Evolutionary conservation across 805 yeast genomes (phyloP).

Genomic region (Tetrapisispora arboricola): DNA sequence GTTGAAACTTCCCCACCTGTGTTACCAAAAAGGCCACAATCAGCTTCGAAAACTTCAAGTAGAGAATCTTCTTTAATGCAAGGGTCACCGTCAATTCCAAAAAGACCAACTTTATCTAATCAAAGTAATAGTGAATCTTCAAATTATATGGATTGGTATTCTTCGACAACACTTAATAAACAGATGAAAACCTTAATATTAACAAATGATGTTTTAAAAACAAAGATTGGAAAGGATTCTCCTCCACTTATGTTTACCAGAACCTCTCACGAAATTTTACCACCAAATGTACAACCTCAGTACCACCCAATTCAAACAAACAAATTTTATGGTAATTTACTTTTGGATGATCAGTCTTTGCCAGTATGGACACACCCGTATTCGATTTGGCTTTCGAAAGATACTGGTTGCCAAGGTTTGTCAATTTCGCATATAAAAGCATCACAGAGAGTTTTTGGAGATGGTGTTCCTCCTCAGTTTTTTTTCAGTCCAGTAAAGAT

Average conservation of each 20-base stretch:
- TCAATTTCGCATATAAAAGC: slow-evolving; percentile 56
- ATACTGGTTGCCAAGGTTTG: slow-evolving; percentile 41
- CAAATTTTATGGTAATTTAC: slow-evolving; percentile 64
- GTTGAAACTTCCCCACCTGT: too few relatives aligned
- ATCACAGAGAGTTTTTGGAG: slow-evolving; percentile 58
- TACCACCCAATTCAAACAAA: slow-evolving; percentile 54
- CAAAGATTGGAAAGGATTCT: slow-evolving; percentile 33
- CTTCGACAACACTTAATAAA: not conserved
- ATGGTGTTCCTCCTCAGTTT: slow-evolving; percentile 44
- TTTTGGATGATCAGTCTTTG: slow-evolving; percentile 52
- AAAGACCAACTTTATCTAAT: not conserved
- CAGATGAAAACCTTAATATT: not conserved
- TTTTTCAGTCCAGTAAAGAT: slow-evolving; percentile 62
- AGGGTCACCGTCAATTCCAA: slow-evolving; percentile 1
- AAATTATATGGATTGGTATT: not conserved
- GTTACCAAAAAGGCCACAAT: not conserved
- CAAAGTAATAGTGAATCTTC: not conserved
- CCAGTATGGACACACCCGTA: slow-evolving; percentile 79
- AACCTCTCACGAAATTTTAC: slow-evolving; percentile 19
- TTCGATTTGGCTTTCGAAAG: slow-evolving; percentile 55
- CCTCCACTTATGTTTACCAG: slow-evolving; percentile 36
- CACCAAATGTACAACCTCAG: slow-evolving; percentile 21
- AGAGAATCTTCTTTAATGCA: too few relatives aligned
- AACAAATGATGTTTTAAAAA: slow-evolving; percentile 29
- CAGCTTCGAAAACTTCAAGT: not conserved